phyloP scores from a whole-genome alignment of 2,329 filamentous ascomycete species.

The Fusarium foetens region DNA sequence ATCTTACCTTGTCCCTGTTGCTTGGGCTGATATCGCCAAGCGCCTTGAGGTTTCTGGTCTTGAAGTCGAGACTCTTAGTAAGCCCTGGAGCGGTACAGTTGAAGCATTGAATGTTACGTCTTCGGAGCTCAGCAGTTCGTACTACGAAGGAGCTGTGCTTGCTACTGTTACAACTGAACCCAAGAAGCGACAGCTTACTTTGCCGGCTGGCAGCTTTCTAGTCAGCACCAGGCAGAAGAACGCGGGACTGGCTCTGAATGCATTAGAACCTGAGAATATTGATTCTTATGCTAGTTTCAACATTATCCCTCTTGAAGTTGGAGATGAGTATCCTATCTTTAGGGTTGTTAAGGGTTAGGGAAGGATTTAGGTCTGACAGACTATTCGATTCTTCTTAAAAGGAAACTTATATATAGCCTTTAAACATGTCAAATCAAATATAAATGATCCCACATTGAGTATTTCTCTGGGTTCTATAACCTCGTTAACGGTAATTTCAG shows the following conservation, averaged over 20 bases:
- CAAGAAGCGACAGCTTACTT: constrained; percentile 23
- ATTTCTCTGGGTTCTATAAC: background rate
- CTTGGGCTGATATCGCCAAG: constrained; percentile 45
- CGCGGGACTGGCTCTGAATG: constrained; percentile 44
- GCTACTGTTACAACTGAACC: constrained; percentile 38
- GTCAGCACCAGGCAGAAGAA: constrained; percentile 49
- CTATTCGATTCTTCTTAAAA: accelerated
- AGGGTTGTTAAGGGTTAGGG: constrained; percentile 16
- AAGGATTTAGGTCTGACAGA: no score
- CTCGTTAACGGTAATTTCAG: accelerated
- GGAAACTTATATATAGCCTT: accelerated
- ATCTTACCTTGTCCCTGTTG: constrained; percentile 46
- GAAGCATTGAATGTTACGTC: constrained; percentile 45
- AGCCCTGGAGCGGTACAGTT: constrained; percentile 40
- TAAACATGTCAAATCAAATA: accelerated
- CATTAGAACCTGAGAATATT: constrained; percentile 48
- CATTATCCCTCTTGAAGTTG: constrained; percentile 43
- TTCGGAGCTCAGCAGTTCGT: constrained; percentile 27
- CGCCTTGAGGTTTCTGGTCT: constrained; percentile 42
- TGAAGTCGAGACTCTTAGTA: constrained; percentile 37
- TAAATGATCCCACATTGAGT: accelerated
- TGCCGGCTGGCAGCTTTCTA: constrained; percentile 46
- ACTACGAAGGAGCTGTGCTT: constrained; percentile 45
- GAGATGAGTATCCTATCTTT: constrained; percentile 48
- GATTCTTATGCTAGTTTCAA: constrained; percentile 49